Evolutionary conservation across 2,329 filamentous ascomycete species (phyloP), one percentile per base, ranked within the genome.

Genomic region (Tricladium varicosporioides): DNA sequence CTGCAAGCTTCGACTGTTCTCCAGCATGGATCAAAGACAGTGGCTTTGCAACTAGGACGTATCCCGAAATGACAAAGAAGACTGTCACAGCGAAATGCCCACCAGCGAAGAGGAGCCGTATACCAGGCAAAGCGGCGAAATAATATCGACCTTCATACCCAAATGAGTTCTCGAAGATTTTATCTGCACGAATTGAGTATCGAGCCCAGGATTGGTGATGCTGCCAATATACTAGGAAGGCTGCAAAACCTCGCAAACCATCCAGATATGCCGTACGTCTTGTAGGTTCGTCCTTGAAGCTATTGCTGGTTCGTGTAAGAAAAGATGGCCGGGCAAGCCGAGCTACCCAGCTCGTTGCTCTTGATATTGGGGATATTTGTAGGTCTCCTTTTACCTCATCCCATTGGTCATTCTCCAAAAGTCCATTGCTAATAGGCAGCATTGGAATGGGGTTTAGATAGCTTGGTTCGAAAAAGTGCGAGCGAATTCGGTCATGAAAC

Each of bases 71-170:
- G 57, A 80, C 72, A 64, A 80, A 80, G 69, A 80, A 79, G 22
- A 78, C 71, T 57, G 77, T 18, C 74, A 83, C 80, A 5, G 84
- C 81, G 46, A 80, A 81, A 19, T 86, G 81, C 0, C 83, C 81
- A 1, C 83, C 81, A 1, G 77, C 75, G 66, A 87, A 85, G 60
- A 87, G 76, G 36, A 75, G 73, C 33, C 86, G 76, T 44, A 89
- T 69, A 1, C 76, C 75, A 3, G 84, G 85, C 2, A 89, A 74
- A 58, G 76, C 13, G 73, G 65, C 62, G 74, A 76, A 47, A 75
- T 62, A 55, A 36, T 57, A 57, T 19, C 48, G 42, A 2, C 31
- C 31, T 11, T 61, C 49, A 48, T 59, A 61, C 5, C 59, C 59
- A 22, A 32, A 61, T 5, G 16, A 43, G 43, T 51, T 59, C 27